Conservation (phyloP, 208 protist species). For the Leishmania martiniquensis region DNA sequence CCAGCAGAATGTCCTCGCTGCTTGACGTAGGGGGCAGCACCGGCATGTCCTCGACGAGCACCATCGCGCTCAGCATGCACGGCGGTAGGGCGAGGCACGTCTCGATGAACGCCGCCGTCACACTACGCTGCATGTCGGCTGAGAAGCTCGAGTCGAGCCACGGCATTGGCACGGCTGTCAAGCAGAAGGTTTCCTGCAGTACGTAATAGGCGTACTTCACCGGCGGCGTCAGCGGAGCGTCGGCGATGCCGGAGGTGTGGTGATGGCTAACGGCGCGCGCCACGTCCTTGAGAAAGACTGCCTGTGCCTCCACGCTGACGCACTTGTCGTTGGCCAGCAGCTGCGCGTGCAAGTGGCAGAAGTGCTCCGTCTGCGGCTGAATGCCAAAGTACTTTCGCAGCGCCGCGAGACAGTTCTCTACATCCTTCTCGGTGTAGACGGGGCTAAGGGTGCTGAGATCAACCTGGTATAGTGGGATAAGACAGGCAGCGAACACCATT, state of each 20-base stretch:
- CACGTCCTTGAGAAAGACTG: conserved; percentile 43
- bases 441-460: conserved; percentile 27
- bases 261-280: conserved; percentile 41
- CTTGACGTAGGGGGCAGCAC: conserved; percentile 41
- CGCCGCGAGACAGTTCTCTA: conserved; percentile 29
- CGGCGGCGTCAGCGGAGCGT: conserved; percentile 39
- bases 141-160: conserved; percentile 55
- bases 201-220: conserved; percentile 80
- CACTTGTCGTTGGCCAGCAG: conserved; percentile 57
- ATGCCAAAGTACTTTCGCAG: conserved; percentile 44
- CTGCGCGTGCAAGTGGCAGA: conserved; percentile 72
- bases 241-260: conserved; percentile 15
- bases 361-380: conserved; percentile 39
- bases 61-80: conserved; percentile 58
- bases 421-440: conserved; percentile 30
- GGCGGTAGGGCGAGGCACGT: conserved; percentile 57
- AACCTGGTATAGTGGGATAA: conserved; percentile 54
- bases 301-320: conserved; percentile 31
- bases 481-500: conserved; percentile 46
- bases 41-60: conserved; percentile 47
- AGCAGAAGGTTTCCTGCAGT: conserved; percentile 64
- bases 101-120: conserved; percentile 64
- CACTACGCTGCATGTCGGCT: conserved; percentile 35
- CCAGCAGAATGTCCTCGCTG: conserved; percentile 43
- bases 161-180: conserved; percentile 59